These are phyloP conservation scores for Rhododendron vialii DNA, from an alignment of 148 eudicot species.

Conservation along the genomic window DNA sequence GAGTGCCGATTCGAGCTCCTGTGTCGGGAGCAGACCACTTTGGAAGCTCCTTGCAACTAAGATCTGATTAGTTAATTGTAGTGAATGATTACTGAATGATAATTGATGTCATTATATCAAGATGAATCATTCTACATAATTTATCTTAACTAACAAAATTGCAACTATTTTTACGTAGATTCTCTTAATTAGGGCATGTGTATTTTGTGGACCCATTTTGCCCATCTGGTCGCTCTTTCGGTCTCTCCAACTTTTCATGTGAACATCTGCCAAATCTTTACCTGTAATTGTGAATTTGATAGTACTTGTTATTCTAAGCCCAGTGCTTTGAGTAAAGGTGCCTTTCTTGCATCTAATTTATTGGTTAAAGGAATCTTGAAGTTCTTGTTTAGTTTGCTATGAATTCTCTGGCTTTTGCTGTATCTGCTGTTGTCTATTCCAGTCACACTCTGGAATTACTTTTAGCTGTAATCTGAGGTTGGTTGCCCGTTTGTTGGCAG, in stretches of 20 bases:
- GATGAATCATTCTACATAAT: background rate
- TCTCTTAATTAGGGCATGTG: background rate
- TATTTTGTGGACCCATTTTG: background rate
- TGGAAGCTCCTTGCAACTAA: too few relatives aligned
- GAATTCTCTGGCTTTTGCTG: background rate
- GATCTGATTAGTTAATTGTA: background rate
- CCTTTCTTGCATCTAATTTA: background rate
- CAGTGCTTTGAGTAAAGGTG: background rate
- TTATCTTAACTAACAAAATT: background rate
- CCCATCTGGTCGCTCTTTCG: background rate
- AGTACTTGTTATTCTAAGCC: background rate
- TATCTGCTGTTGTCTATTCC: background rate
- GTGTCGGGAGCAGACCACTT: background rate
- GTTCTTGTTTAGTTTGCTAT: background rate
- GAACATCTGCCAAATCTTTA: background rate
- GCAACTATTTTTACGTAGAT: background rate
- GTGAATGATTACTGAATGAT: background rate
- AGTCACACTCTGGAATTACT: background rate
- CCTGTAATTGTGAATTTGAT: background rate
- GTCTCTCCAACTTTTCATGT: background rate
- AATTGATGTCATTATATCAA: background rate
- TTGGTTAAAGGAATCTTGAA: background rate
- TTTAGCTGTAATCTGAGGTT: background rate
- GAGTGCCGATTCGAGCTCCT: background rate
- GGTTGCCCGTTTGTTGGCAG: conserved; percentile 24